These are phyloP conservation scores for Hymenoscyphus linearis DNA, from an alignment of 2,329 filamentous ascomycete genomes.

Conservation along the genomic window DNA sequence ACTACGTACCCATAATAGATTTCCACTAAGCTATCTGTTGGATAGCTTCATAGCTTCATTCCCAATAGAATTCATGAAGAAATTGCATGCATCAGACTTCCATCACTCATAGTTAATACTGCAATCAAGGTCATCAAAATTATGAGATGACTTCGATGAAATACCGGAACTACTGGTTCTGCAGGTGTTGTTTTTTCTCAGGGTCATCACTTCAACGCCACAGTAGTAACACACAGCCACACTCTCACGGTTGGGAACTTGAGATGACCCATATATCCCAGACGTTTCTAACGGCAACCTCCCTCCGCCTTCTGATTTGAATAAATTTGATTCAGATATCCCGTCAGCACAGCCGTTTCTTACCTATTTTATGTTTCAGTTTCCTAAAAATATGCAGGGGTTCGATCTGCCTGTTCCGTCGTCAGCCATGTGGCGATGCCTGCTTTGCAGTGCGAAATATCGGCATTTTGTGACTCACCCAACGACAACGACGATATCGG, in stretches of 20 bases:
- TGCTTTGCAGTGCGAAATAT: not conserved
- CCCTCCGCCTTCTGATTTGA: not conserved
- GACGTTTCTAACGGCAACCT: not conserved
- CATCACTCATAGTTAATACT: not conserved
- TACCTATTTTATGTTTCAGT: not conserved
- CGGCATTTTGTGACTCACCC: conserved; percentile 3
- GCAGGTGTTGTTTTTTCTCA: not conserved
- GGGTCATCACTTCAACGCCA: too few relatives aligned
- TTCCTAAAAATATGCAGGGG: not conserved
- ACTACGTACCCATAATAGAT: too few relatives aligned
- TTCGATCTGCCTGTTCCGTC: not conserved
- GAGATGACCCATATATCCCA: too few relatives aligned
- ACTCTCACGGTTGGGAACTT: too few relatives aligned
- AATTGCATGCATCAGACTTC: too few relatives aligned
- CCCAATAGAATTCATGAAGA: too few relatives aligned
- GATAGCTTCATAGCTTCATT: too few relatives aligned
- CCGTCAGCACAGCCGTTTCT: not conserved
- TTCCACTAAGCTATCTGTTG: too few relatives aligned
- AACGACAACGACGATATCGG: conserved; percentile 4
- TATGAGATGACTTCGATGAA: not conserved
- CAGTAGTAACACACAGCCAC: too few relatives aligned
- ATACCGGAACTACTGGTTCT: not conserved
- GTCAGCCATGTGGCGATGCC: not conserved
- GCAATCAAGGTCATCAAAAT: not conserved
- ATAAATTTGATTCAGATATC: not conserved